phyloP scores from a whole-genome alignment of 2,329 filamentous ascomycete genomes.

The Colletotrichum sp. region DNA sequence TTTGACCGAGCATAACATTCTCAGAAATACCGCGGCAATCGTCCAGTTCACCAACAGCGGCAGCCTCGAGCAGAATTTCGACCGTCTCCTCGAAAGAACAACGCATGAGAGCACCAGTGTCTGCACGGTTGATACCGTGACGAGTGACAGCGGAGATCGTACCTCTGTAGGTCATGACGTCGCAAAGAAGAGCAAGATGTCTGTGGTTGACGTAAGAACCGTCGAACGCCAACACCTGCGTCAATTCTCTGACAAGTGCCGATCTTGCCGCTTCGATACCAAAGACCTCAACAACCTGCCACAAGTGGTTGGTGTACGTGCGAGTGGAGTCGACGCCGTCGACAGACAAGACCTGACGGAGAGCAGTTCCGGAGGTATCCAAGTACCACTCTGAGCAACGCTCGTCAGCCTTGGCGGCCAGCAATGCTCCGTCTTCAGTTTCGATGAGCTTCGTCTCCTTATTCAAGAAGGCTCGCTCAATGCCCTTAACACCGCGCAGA shows the following conservation, averaged over 20 bases:
- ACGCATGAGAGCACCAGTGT: constrained; percentile 97
- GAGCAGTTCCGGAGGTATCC: constrained; percentile 88
- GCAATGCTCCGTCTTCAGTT: constrained; percentile 71
- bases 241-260: constrained; percentile 86
- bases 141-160: constrained; percentile 95
- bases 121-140: constrained; percentile 97
- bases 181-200: constrained; percentile 91
- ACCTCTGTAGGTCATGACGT: constrained; percentile 97
- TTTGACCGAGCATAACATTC: constrained; percentile 97
- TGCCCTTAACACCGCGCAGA: constrained; percentile 85
- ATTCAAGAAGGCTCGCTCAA: constrained; percentile 93
- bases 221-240: constrained; percentile 93
- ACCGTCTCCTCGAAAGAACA: constrained; percentile 99
- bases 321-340: constrained; percentile 85
- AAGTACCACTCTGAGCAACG: constrained; percentile 92
- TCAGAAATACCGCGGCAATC: constrained; percentile 98
- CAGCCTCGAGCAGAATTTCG: constrained; percentile 95
- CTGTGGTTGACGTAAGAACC: constrained; percentile 99
- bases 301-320: constrained; percentile 94
- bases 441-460: constrained; percentile 74
- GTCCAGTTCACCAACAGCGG: constrained; percentile 91
- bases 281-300: constrained; percentile 92
- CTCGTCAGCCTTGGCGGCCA: constrained; percentile 74
- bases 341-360: constrained; percentile 83
- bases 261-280: constrained; percentile 94